phyloP scores from a whole-genome alignment of 768 basidiomycete species.

The Suillus ampliporus region DNA sequence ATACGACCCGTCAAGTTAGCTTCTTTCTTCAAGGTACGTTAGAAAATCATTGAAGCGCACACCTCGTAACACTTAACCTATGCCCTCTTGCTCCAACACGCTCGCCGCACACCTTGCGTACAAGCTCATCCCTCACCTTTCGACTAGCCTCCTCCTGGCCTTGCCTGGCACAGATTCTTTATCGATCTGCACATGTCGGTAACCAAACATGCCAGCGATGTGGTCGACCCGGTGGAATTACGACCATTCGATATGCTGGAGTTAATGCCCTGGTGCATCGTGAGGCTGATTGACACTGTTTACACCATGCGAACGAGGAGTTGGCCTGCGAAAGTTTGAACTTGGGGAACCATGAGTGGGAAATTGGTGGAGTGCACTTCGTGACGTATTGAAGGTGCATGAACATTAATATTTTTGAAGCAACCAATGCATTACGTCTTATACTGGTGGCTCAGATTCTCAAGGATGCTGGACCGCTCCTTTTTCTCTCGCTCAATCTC shows the following conservation, averaged over 20 bases:
- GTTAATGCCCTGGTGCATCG: slow-evolving; percentile 26
- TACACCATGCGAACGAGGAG: slow-evolving; percentile 15
- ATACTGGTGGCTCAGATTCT: slow-evolving; percentile 17
- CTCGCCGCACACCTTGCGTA: too few relatives aligned
- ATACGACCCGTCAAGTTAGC: slow-evolving; percentile 17
- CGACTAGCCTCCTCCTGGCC: slow-evolving; percentile 29
- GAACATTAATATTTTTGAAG: not conserved
- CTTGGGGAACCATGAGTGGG: slow-evolving; percentile 28
- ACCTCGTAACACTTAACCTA: too few relatives aligned
- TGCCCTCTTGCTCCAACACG: too few relatives aligned
- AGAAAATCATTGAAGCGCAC: slow-evolving; percentile 20
- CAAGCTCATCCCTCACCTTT: slow-evolving; percentile 18
- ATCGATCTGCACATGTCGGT: slow-evolving; percentile 12
- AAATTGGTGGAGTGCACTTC: slow-evolving; percentile 26
- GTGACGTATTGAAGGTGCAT: slow-evolving; percentile 23
- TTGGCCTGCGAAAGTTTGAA: slow-evolving; percentile 22
- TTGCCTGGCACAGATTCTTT: slow-evolving; percentile 23
- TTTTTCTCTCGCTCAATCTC: slow-evolving; percentile 28
- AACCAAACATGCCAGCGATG: slow-evolving; percentile 17
- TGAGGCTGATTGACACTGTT: slow-evolving; percentile 28
- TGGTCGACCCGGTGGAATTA: slow-evolving; percentile 25
- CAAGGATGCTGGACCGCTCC: slow-evolving; percentile 32
- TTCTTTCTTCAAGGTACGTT: slow-evolving; percentile 24
- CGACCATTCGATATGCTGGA: slow-evolving; percentile 28
- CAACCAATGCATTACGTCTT: slow-evolving; percentile 1